Percentiles rank a stretch among this genome's conserved stretches.
These are phyloP conservation scores for Fagus sylvatica DNA, from an alignment of 306 rosid species.

Conservation along the genomic window DNA sequence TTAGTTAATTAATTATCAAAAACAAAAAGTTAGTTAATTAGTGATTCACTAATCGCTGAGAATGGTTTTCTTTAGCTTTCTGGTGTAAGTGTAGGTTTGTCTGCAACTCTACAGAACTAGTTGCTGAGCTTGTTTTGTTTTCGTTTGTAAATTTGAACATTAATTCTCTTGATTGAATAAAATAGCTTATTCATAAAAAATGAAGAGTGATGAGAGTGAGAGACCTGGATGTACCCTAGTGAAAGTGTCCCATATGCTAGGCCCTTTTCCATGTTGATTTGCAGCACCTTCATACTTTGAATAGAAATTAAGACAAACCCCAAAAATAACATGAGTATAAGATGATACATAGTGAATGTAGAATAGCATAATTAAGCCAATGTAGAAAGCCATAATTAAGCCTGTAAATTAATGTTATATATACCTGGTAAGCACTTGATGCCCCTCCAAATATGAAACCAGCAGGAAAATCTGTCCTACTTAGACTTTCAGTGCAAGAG, in stretches of 20 bases:
- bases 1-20: too few species aligned
- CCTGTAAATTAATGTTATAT: not conserved
- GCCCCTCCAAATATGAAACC: conserved; percentile 15
- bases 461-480: conserved; percentile 7
- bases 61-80: too few species aligned
- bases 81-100: too few species aligned
- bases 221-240: conserved; percentile 5
- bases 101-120: not conserved
- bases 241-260: conserved; percentile 30
- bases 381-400: too few species aligned
- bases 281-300: conserved; percentile 32
- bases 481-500: not conserved
- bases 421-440: conserved; percentile 27
- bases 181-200: not conserved
- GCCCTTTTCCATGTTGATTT: conserved; percentile 19
- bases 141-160: not conserved
- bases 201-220: not conserved
- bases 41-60: too few species aligned
- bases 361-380: too few species aligned
- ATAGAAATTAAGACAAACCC: not conserved
- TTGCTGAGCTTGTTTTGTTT: too few species aligned
- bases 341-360: too few species aligned
- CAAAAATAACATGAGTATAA: not conserved
- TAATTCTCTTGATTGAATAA: not conserved
- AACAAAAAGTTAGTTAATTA: too few species aligned